Conservation (phyloP, 2,329 filamentous ascomycete genomes). For the Diplodia seriata region DNA sequence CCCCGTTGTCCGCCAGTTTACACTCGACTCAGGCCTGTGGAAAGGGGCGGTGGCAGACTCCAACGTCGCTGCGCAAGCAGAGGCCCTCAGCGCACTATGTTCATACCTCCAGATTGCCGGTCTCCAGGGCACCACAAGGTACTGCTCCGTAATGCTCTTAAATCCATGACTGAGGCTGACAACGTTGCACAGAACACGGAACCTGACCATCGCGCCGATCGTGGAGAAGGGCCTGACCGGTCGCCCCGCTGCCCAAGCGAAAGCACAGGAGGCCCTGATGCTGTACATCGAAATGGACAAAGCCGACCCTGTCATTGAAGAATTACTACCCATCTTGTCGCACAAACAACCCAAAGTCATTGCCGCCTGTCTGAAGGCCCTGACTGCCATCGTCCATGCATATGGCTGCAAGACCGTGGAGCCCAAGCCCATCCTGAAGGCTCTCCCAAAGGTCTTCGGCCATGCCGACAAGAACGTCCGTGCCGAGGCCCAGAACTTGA, state of each 20-base stretch:
- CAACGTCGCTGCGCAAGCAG: slow-evolving; percentile 95
- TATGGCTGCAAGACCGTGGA: slow-evolving; percentile 95
- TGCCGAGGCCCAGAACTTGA: slow-evolving; percentile 87
- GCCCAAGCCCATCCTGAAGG: slow-evolving; percentile 88
- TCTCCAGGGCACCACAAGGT: slow-evolving; percentile 75
- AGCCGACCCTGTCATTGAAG: slow-evolving; percentile 84
- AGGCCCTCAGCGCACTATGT: slow-evolving; percentile 85
- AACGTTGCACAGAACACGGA: slow-evolving; percentile 67
- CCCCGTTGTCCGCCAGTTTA: slow-evolving; percentile 84
- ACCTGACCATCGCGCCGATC: slow-evolving; percentile 75
- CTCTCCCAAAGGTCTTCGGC: slow-evolving; percentile 86
- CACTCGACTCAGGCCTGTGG: slow-evolving; percentile 85
- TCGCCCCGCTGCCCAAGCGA: slow-evolving; percentile 85
- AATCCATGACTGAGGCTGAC: slow-evolving; percentile 25
- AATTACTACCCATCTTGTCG: slow-evolving; percentile 79
- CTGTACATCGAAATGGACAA: slow-evolving; percentile 90
- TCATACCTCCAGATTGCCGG: slow-evolving; percentile 93
- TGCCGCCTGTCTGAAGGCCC: slow-evolving; percentile 73
- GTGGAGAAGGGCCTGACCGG: slow-evolving; percentile 91
- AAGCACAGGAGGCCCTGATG: slow-evolving; percentile 82
- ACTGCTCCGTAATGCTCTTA: slow-evolving; percentile 36
- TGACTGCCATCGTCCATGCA: slow-evolving; percentile 87
- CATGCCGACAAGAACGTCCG: slow-evolving; percentile 98
- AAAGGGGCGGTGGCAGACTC: slow-evolving; percentile 92
- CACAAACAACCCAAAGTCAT: slow-evolving; percentile 94